Percentiles rank a stretch among this genome's conserved stretches.
phyloP scores from a whole-genome alignment of 1,139 yeast species.

The Yamadazyma conglobata region DNA sequence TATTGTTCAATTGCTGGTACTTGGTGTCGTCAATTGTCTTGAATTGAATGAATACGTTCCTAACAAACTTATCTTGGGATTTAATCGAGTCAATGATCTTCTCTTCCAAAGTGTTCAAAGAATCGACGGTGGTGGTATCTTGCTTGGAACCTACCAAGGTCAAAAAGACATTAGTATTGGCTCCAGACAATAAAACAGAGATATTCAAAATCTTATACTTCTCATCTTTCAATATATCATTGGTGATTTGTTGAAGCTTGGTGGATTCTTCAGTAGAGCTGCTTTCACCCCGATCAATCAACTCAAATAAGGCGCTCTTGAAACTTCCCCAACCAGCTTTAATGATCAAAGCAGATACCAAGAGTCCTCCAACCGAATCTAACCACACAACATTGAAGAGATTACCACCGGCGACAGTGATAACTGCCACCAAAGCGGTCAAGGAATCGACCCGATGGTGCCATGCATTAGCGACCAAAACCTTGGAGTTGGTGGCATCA shows the following conservation, averaged over 20 bases:
- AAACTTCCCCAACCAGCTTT: constrained; percentile 83
- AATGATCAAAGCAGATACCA: constrained; percentile 77
- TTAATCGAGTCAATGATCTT: constrained; percentile 23
- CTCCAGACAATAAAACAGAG: constrained; percentile 67
- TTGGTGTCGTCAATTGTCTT: constrained; percentile 9
- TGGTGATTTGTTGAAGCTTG: constrained; percentile 23
- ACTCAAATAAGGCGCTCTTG: constrained; percentile 64
- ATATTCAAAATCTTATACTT: constrained; percentile 42
- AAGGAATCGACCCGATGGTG: constrained; percentile 95
- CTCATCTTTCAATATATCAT: constrained; percentile 18
- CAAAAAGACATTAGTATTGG: constrained; percentile 46
- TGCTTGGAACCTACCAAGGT: constrained; percentile 15
- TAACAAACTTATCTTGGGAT: constrained; percentile 31
- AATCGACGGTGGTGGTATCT: constrained; percentile 16
- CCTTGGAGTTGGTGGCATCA: constrained; percentile 72
- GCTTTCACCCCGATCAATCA: constrained; percentile 58
- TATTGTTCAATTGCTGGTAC: constrained; percentile 7
- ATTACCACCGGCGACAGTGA: constrained; percentile 84
- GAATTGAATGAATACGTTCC: constrained; percentile 27
- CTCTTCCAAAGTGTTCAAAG: constrained; percentile 27
- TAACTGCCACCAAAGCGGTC: constrained; percentile 86
- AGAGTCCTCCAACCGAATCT: constrained; percentile 86
- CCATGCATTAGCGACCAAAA: constrained; percentile 96
- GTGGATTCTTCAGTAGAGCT: constrained; percentile 27
- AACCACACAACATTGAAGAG: constrained; percentile 75